Percentiles rank a stretch among this genome's conserved stretches.
phyloP scores from a whole-genome alignment of 257 asterid species.

The Avicennia marina region DNA sequence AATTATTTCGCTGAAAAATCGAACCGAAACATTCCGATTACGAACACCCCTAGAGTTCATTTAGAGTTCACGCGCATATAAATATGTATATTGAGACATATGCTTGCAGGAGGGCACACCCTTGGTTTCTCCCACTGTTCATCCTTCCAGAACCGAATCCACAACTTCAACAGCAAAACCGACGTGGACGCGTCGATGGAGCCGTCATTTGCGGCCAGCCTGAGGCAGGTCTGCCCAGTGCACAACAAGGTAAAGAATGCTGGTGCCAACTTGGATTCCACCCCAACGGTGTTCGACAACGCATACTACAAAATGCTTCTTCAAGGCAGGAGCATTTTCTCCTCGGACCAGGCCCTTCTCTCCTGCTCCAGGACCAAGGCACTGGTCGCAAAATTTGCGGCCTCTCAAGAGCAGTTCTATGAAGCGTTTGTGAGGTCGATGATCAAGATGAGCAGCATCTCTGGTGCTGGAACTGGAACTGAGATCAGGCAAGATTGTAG shows the following conservation, averaged over 20 bases:
- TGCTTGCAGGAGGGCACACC: slow-evolving; percentile 75
- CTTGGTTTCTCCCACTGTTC: slow-evolving; percentile 87
- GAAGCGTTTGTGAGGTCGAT: slow-evolving; percentile 62
- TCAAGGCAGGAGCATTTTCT: slow-evolving; percentile 61
- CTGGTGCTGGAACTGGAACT: slow-evolving; percentile 50
- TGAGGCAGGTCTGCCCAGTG: slow-evolving; percentile 51
- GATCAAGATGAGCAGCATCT: slow-evolving; percentile 80
- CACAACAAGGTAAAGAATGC: slow-evolving; percentile 64
- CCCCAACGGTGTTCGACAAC: slow-evolving; percentile 64
- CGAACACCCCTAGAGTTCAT: too few relatives aligned
- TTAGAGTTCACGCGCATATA: too few relatives aligned
- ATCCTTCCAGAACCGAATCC: slow-evolving; percentile 85
- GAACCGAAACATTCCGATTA: background rate
- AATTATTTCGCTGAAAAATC: too few relatives aligned
- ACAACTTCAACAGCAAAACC: slow-evolving; percentile 43
- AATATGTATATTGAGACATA: background rate
- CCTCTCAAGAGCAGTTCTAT: slow-evolving; percentile 44
- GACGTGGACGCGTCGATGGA: slow-evolving; percentile 58
- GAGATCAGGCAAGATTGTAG: slow-evolving; percentile 59
- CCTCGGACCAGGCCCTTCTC: slow-evolving; percentile 70
- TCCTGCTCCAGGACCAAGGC: slow-evolving; percentile 41
- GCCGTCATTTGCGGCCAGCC: slow-evolving; percentile 50
- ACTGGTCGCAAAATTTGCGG: slow-evolving; percentile 52
- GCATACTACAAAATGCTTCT: slow-evolving; percentile 60
- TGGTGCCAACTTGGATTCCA: slow-evolving; percentile 57